Evolutionary conservation across 306 rosid species (phyloP), one percentile per base, ranked within the genome.

Genomic region (Rosa rugosa): DNA sequence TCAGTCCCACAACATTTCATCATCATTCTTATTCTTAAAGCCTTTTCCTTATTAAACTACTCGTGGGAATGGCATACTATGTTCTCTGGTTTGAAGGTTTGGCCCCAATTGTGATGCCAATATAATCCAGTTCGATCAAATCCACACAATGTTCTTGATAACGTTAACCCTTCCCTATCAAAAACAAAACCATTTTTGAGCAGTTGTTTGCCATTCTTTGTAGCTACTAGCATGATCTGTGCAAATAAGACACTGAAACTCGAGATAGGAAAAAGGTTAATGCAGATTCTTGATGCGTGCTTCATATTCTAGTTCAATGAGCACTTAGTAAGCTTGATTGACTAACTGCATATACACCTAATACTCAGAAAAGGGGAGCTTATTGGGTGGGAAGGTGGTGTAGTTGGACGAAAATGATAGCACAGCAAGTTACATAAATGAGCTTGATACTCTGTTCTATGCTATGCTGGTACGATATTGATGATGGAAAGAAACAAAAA

Each of bases 381-480:
- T 31, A 22, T 53, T 53, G 68, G 59, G 23, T 16, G 16, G 34
- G 51, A 36, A 65, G 69, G 79, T 14, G 44, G 63, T 41, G 79
- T 57, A 72, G 90, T 57, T 85, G 86, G 82, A 84, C 56, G 91
- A 84, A 85, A 83, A 71, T n/a, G 97, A 89, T 86, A 57, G 75
- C 71, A 44, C 54, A 81, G 41, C 23, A 66, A 83, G 77, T 77
- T 77, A 13, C 70, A 81, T 84, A 77, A 75, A 83, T 82, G 76
- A 4, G 70, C 42, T 64, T 34, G 8, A 14, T 34, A 5, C n/a
- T 64, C 7, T 14, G 44, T 0, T 64, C 8, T 34, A 6, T 34
- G 18, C 20, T 3, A 64, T 38, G 47, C 25, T 65, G 23, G 13
- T 36, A 65, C 70, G 82, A 71, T 68, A 79, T 84, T n/a, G 75